Base-by-base conservation (phyloP, 2,329 filamentous ascomycete species). In the Dryadomyces quercivorus region DNA sequence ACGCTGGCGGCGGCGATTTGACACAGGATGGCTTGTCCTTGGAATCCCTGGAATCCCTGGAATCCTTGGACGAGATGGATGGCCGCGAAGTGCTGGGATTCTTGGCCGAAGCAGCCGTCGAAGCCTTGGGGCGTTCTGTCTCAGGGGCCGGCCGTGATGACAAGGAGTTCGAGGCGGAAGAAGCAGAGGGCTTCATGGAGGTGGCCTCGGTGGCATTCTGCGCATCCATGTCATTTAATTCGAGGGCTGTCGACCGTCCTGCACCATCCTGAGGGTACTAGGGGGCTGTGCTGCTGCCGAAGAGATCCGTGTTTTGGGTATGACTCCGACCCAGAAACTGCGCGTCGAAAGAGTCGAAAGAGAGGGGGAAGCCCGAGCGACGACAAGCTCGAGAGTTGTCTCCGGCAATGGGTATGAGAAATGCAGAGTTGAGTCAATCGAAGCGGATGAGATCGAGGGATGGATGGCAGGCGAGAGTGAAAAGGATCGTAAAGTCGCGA, bases 141-240 rank as follows among this genome's bases (percentile, higher is more conserved):
- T 71, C 67, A 60, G 61, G 61, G 61, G 65, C 67, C 61, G 69
- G 69, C 47, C 59, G 59, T 38, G 58, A 56, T 66, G 70, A 70
- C 67, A 34, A 45, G 49, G 53, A 51, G 26, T 43, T n/a, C 21
- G 58, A 53, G 50, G 72, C 71, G 63, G 74, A 70, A 64, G 75
- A 75, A 75, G 75, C 74, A 69, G 72, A 67, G 67, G 73, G 76
- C 77, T 77, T 80, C 73, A 75, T 75, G 70, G 74, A 76, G 70
- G 76, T 75, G 73, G 76, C 74, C 74, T 78, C 77, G 72, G 74
- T 73, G 76, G 76, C 78, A 81, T 81, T 81, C 73, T 81, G 78
- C 78, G 77, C 78, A 80, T 82, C 78, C 78, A 82, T 82, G 73
- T 75, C 78, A 81, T 79, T 78, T 76, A 81, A 75, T 75, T 75